phyloP scores from a whole-genome alignment of 805 yeast species.

The Candida bentonensis region DNA sequence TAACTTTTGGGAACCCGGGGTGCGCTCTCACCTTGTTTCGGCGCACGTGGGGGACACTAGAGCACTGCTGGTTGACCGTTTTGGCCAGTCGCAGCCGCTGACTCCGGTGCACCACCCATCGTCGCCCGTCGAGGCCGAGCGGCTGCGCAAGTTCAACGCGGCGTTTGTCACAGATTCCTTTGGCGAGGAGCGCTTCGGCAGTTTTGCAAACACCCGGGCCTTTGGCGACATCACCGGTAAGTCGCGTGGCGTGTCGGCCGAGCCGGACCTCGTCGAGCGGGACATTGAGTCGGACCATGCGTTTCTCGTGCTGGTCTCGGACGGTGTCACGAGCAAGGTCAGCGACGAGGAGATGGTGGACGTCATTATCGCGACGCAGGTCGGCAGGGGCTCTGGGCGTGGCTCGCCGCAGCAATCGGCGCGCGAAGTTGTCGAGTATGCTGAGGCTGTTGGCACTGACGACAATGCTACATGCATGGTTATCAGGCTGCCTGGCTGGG shows the following conservation, averaged over 20 bases:
- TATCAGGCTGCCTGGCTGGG: slow-evolving; percentile 79
- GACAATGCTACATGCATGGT: slow-evolving; percentile 94
- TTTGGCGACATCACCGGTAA: slow-evolving; percentile 84
- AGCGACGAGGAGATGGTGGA: slow-evolving; percentile 90
- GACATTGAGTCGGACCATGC: slow-evolving; percentile 20
- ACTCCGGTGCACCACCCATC: slow-evolving; percentile 81
- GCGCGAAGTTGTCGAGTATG: slow-evolving; percentile 68
- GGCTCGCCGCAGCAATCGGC: slow-evolving; percentile 84
- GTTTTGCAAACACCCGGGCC: slow-evolving; percentile 82
- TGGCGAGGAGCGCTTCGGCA: slow-evolving; percentile 77
- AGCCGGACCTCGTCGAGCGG: slow-evolving; percentile 77
- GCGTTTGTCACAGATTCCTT: slow-evolving; percentile 72
- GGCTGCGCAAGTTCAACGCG: slow-evolving; percentile 52
- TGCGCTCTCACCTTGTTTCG: slow-evolving; percentile 52
- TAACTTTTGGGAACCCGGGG: slow-evolving; percentile 47
- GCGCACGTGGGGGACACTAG: slow-evolving; percentile 92
- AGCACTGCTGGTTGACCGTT: slow-evolving; percentile 68
- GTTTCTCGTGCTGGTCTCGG: slow-evolving; percentile 68
- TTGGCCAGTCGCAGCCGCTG: slow-evolving; percentile 66
- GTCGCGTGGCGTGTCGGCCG: slow-evolving; percentile 74
- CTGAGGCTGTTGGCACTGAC: slow-evolving; percentile 78
- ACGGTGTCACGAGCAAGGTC: slow-evolving; percentile 72
- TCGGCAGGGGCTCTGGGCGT: slow-evolving; percentile 37
- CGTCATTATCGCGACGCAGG: slow-evolving; percentile 52
- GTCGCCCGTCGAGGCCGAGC: slow-evolving; percentile 57